Evolutionary conservation across 2,329 filamentous ascomycete species (phyloP).

Genomic region (Calonectria hongkongensis): DNA sequence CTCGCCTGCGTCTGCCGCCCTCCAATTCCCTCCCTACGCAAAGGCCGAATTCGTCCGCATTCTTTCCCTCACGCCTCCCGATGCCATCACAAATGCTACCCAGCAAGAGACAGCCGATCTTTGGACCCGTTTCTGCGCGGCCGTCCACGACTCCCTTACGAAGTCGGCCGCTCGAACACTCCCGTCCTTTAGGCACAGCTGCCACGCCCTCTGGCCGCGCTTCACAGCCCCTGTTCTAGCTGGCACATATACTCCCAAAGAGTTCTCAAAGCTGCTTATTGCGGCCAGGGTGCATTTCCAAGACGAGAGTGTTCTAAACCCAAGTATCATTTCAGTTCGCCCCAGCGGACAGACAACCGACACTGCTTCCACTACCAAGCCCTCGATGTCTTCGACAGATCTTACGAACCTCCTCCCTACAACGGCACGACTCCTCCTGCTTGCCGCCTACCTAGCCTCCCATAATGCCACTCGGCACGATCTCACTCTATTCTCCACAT

Average conservation of each 20-base stretch:
- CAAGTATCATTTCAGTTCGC: conserved; percentile 71
- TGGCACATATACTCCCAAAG: conserved; percentile 83
- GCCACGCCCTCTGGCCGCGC: conserved; percentile 85
- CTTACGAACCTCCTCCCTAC: conserved; percentile 79
- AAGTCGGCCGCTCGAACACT: conserved; percentile 88
- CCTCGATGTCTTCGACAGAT: conserved; percentile 60
- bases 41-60: conserved; percentile 88
- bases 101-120: conserved; percentile 77
- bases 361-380: conserved; percentile 30
- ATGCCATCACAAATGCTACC: conserved; percentile 69
- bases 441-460: conserved; percentile 87
- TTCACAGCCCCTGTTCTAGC: conserved; percentile 87
- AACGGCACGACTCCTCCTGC: conserved; percentile 82
- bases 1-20: conserved; percentile 81
- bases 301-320: conserved; percentile 81
- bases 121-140: conserved; percentile 87
- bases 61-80: conserved; percentile 73
- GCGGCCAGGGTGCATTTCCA: conserved; percentile 82
- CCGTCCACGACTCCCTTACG: conserved; percentile 90
- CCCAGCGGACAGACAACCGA: conserved; percentile 33
- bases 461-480: conserved; percentile 87
- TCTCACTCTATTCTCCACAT: conserved; percentile 83
- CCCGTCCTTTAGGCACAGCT: conserved; percentile 81
- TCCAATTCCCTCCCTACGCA: conserved; percentile 90
- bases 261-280: conserved; percentile 90